These are phyloP conservation scores for Aspergillus nidulans DNA, from an alignment of 495 filamentous ascomycete genomes.

Conservation along the genomic window DNA sequence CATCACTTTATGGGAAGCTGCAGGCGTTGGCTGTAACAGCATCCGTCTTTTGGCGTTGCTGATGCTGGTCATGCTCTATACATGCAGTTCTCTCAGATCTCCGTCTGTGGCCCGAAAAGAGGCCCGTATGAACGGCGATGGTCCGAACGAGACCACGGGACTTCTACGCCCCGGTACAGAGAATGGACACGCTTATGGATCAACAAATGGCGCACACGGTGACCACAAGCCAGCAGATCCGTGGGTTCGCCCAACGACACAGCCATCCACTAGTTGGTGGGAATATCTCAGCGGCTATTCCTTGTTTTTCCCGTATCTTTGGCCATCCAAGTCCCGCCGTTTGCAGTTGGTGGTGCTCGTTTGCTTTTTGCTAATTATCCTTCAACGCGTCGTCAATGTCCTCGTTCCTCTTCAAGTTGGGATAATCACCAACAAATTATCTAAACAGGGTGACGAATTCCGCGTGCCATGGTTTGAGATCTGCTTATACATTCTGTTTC, in stretches of 20 bases:
- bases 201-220: conserved; percentile 33
- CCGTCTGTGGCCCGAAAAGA: conserved; percentile 25
- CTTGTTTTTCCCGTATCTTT: conserved; percentile 90
- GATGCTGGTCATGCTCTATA: conserved; percentile 55
- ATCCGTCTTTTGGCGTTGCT: conserved; percentile 58
- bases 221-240: conserved; percentile 40
- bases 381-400: conserved; percentile 76
- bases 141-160: conserved; percentile 52
- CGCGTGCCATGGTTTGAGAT: conserved; percentile 66
- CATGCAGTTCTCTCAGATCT: conserved; percentile 43
- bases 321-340: conserved; percentile 70
- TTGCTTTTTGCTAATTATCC: conserved; percentile 71
- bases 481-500: conserved; percentile 71
- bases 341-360: conserved; percentile 73
- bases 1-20: conserved; percentile 62
- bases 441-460: conserved; percentile 40
- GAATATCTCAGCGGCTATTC: conserved; percentile 87
- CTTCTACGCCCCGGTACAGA: conserved; percentile 39
- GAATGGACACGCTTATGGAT: conserved; percentile 52
- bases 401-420: conserved; percentile 75
- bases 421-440: conserved; percentile 63
- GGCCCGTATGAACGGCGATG: conserved; percentile 25
- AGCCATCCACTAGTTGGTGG: conserved; percentile 72
- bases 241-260: conserved; percentile 64
- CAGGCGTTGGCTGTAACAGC: conserved; percentile 55